These are phyloP conservation scores for Ceratobasidium sp. DNA, from an alignment of 1,284 basidiomycete genomes.

Conservation along the genomic window DNA sequence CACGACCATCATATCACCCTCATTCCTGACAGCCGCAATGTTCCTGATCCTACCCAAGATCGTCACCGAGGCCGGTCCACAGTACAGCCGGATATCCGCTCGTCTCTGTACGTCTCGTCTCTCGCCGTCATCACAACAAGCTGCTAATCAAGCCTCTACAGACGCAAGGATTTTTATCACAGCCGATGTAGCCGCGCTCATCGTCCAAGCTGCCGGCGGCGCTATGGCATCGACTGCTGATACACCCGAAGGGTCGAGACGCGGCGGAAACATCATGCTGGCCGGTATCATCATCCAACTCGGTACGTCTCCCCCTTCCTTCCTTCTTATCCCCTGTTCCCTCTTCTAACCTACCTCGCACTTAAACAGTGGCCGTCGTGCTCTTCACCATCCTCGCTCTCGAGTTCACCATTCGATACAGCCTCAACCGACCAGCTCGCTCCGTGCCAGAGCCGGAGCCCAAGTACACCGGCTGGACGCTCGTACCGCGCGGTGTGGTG, in stretches of 20 bases:
- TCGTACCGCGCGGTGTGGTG: neutral
- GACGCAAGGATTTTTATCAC: conserved; percentile 49
- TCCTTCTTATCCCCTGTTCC: too few relatives aligned
- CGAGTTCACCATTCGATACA: conserved; percentile 52
- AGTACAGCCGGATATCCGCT: conserved; percentile 54
- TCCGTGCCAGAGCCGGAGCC: neutral
- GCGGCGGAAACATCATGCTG: conserved; percentile 68
- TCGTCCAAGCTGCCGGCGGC: conserved; percentile 51
- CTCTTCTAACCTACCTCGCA: neutral
- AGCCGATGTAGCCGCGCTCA: conserved; percentile 46
- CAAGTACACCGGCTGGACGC: neutral
- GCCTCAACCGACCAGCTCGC: conserved; percentile 45
- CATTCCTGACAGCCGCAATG: conserved; percentile 46
- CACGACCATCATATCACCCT: conserved; percentile 40
- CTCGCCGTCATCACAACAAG: neutral
- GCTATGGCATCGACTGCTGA: conserved; percentile 47
- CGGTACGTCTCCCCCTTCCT: conserved; percentile 55
- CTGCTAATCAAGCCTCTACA: neutral
- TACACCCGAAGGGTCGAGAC: conserved; percentile 36
- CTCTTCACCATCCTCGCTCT: conserved; percentile 53
- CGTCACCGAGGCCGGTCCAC: conserved; percentile 50
- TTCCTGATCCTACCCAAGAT: conserved; percentile 55
- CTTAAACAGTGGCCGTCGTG: conserved; percentile 52
- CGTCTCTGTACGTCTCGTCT: conserved; percentile 52
- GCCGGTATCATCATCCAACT: conserved; percentile 70